A percentile compares a stretch with the other conserved stretches of the same genome.
These are phyloP conservation scores for Rutstroemia sp. DNA, from an alignment of 2,329 filamentous ascomycete genomes.

Conservation along the genomic window DNA sequence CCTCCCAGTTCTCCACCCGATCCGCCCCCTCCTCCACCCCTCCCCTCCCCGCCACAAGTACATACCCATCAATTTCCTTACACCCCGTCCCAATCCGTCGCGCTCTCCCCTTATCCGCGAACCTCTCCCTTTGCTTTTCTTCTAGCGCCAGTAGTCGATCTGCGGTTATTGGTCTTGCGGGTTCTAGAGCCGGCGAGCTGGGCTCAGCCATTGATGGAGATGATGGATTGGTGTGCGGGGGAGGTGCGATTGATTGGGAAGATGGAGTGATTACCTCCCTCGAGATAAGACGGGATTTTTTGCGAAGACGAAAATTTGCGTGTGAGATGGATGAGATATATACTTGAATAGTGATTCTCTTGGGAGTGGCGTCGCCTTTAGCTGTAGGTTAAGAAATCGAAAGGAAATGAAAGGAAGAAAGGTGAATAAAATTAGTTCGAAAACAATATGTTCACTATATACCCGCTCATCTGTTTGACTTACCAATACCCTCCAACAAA, in stretches of 20 bases:
- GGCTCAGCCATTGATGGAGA: conserved; percentile 13
- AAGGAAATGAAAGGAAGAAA: not conserved
- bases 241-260: not conserved
- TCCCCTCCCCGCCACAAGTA: conserved; percentile 18
- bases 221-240: not conserved
- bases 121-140: conserved; percentile 15
- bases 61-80: conserved; percentile 12
- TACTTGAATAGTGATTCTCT: no score
- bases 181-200: conserved; percentile 9
- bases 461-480: no score
- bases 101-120: conserved; percentile 4
- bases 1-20: no score
- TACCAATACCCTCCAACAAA: no score
- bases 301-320: no score
- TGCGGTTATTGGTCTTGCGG: conserved; percentile 21
- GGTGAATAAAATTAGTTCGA: no score
- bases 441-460: no score
- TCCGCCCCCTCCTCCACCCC: not conserved
- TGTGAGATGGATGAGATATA: no score
- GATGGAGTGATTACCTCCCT: not conserved
- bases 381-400: no score
- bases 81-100: conserved; percentile 21
- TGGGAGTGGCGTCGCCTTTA: no score
- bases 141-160: conserved; percentile 21
- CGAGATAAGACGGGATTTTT: no score